These are phyloP conservation scores for Lactarius trivialis DNA, from an alignment of 768 basidiomycete species.

Conservation along the genomic window DNA sequence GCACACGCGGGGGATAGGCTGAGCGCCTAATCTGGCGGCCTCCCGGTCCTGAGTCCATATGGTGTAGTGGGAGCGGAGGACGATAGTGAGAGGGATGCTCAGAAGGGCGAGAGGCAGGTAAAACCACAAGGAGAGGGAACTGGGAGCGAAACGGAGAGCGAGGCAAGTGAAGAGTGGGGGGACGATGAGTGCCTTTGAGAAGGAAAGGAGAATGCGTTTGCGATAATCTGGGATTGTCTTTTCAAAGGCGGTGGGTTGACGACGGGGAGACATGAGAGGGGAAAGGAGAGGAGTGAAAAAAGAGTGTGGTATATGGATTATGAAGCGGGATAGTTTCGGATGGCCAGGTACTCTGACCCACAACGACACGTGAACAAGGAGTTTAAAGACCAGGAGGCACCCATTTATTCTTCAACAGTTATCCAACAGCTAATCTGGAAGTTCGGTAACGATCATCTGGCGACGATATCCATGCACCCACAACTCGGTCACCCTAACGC, in stretches of 20 bases:
- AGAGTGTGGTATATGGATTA: neutral
- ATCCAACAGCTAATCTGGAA: too few relatives aligned
- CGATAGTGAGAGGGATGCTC: slow-evolving; percentile 8
- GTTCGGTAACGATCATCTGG: neutral
- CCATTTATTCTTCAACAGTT: too few relatives aligned
- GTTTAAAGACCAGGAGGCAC: neutral
- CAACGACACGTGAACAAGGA: neutral
- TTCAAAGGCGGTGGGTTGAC: slow-evolving; percentile 16
- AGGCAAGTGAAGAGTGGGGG: slow-evolving; percentile 16
- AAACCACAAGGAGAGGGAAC: neutral
- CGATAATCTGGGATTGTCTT: slow-evolving; percentile 21
- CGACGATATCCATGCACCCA: too few relatives aligned
- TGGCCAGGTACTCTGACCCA: too few relatives aligned
- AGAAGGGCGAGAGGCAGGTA: slow-evolving; percentile 3
- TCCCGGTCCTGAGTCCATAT: slow-evolving; percentile 17
- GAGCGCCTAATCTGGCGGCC: slow-evolving; percentile 21
- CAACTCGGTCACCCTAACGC: neutral
- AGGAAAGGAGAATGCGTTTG: slow-evolving; percentile 20
- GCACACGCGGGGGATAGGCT: slow-evolving; percentile 26
- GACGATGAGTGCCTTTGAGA: slow-evolving; percentile 9
- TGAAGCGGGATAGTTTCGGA: too few relatives aligned
- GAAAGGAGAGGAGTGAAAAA: neutral
- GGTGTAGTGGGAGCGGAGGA: slow-evolving; percentile 8
- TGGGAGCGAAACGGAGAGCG: neutral
- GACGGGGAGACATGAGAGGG: slow-evolving; percentile 12